A percentile compares a stretch with the other conserved stretches of the same genome.
These are phyloP conservation scores for Macrolepiota fuliginosa DNA, from an alignment of 768 basidiomycete genomes.

Conservation along the genomic window DNA sequence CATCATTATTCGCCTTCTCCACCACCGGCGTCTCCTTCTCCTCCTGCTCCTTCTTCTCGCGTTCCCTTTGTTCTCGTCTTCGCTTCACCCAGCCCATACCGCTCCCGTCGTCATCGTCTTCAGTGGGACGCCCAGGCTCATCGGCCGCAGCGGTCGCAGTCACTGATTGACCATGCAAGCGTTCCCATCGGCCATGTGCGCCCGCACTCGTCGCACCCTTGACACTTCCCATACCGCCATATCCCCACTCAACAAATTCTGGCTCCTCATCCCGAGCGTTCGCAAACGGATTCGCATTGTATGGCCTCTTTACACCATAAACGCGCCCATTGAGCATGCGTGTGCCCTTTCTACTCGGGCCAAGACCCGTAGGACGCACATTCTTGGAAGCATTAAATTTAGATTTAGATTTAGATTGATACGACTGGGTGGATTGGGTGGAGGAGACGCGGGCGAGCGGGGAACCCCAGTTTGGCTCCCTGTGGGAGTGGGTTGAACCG, in stretches of 20 bases:
- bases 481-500: conserved; percentile 14
- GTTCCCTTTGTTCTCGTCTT: conserved; percentile 57
- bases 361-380: conserved; percentile 13
- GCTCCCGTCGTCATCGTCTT: conserved; percentile 75
- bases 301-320: conserved; percentile 54
- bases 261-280: conserved; percentile 67
- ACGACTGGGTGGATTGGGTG: conserved; percentile 29
- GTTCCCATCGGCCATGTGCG: conserved; percentile 26
- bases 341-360: conserved; percentile 37
- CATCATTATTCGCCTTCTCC: conserved; percentile 8
- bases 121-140: conserved; percentile 14
- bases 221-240: conserved; percentile 78
- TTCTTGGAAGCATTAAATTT: conserved; percentile 14
- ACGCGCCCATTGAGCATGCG: conserved; percentile 86
- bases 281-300: conserved; percentile 57
- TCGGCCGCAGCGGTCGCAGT: not conserved
- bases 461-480: conserved; percentile 20
- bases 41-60: conserved; percentile 39
- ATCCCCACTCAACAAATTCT: conserved; percentile 92
- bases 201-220: conserved; percentile 37
- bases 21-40: conserved; percentile 21
- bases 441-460: conserved; percentile 35
- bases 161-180: conserved; percentile 16
- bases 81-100: conserved; percentile 83
- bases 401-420: conserved; percentile 19